Evolutionary conservation across 2,329 filamentous ascomycete genomes (phyloP).

Genomic region (Juglanconis sp.): DNA sequence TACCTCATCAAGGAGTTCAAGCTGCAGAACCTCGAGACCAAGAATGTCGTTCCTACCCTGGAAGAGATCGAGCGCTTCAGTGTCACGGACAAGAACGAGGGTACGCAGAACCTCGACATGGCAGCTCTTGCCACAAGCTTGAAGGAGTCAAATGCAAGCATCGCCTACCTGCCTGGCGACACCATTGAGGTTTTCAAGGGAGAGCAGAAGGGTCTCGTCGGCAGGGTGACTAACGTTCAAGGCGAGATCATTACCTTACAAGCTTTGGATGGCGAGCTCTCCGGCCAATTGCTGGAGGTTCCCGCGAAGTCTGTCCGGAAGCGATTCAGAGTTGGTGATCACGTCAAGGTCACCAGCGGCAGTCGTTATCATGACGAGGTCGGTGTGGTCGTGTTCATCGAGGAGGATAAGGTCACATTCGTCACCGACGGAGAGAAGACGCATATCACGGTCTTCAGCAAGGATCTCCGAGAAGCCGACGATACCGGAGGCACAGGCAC

Average conservation of each 20-base stretch:
- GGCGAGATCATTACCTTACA: conserved; percentile 88
- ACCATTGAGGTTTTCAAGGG: conserved; percentile 95
- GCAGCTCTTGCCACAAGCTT: conserved; percentile 86
- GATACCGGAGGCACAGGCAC: conserved; percentile 84
- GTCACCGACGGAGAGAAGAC: conserved; percentile 89
- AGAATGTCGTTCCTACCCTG: conserved; percentile 86
- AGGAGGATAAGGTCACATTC: conserved; percentile 86
- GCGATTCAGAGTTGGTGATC: conserved; percentile 87
- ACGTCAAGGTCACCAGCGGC: conserved; percentile 97
- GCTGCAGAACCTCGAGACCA: conserved; percentile 78
- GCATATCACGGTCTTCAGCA: conserved; percentile 97
- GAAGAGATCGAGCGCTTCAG: conserved; percentile 97
- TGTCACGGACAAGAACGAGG: conserved; percentile 75
- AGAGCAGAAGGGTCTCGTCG: conserved; percentile 88
- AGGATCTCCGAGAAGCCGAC: conserved; percentile 88
- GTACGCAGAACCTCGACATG: conserved; percentile 88
- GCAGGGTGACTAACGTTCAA: conserved; percentile 80
- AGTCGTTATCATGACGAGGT: conserved; percentile 94
- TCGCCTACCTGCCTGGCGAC: conserved; percentile 87
- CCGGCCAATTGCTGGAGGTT: conserved; percentile 84
- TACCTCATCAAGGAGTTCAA: conserved; percentile 94
- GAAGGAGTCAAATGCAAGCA: conserved; percentile 76
- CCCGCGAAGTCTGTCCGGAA: conserved; percentile 91
- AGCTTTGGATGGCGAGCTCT: conserved; percentile 78
- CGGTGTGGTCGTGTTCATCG: conserved; percentile 93